Evolutionary conservation across 1,284 basidiomycete genomes (phyloP), one percentile per base, ranked within the genome.

Genomic region (Boletus putidus): DNA sequence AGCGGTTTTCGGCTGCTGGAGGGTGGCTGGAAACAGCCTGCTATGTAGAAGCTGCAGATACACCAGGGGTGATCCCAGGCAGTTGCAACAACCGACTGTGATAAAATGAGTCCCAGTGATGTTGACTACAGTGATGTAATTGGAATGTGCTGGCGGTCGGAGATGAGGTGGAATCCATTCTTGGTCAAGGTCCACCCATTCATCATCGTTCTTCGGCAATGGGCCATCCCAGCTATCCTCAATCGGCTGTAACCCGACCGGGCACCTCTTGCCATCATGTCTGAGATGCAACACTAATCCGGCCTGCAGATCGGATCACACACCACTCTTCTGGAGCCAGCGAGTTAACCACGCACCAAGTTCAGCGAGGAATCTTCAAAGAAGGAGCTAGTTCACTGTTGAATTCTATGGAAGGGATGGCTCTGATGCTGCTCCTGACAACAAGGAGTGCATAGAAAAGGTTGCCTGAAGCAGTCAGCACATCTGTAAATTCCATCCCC

Each of bases 1-100:
- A 1, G 53, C 70, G 1, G 71, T 73, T 29, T 63, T 31, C 0
- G 68, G 70, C 2, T 6, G 1, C 6, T 49, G 27, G 2, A 27
- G 18, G 0, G 10, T 48, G 0, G 23, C 23, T 2, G 18, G 31
- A 7, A 36, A 53, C 0, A 53, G 42, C 18, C 9, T 27, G 2
- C 3, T 3, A 0, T 14, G 6, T 0, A 53, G 14, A 4, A 53
- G 51, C 15, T 53, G 44, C 2, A 37, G 14, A 23, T 18, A 12
- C n/a, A n/a, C n/a, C n/a, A n/a, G n/a, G n/a, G n/a, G n/a, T n/a
- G n/a, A n/a, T 3, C 4, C 18, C 10, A 15, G 37, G 18, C 37
- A 39, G 4, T 20, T 9, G 18, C 37, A 39, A 15, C 4, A 39
- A 20, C 4, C 18, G 37, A 39, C 37, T 4, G 12, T 5, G 3